phyloP scores from a whole-genome alignment of 257 asterid genomes.

The Solanum corneliomulleri region DNA sequence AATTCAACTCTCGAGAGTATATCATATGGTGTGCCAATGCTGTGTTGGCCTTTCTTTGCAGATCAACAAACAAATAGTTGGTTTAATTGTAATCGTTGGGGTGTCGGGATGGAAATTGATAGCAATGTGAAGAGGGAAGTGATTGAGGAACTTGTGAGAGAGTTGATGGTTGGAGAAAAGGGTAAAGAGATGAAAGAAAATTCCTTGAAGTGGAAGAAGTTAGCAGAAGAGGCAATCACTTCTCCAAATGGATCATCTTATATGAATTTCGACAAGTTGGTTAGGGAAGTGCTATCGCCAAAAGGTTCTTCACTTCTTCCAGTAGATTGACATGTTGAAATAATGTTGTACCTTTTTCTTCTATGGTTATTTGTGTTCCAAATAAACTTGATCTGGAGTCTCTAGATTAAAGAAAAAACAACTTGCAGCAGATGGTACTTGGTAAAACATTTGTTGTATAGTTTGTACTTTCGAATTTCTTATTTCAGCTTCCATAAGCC shows the following conservation, averaged over 20 bases:
- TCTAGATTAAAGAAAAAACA: background rate
- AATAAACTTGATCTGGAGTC: background rate
- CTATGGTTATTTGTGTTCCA: background rate
- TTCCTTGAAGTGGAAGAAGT: slow-evolving; percentile 6
- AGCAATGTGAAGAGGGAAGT: slow-evolving; percentile 8
- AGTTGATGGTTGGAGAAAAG: slow-evolving; percentile 9
- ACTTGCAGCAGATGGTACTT: background rate
- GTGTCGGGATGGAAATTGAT: slow-evolving; percentile 11
- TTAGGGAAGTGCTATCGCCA: background rate
- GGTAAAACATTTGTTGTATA: background rate
- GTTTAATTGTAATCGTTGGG: slow-evolving; percentile 9
- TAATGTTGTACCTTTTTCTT: background rate
- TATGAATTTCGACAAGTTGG: slow-evolving; percentile 8
- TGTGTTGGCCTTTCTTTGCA: slow-evolving; percentile 17
- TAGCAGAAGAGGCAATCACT: background rate
- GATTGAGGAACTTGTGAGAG: slow-evolving; percentile 9
- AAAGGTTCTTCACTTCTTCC: background rate
- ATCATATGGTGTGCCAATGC: slow-evolving; percentile 11
- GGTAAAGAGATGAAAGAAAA: slow-evolving; percentile 9
- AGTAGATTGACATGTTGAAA: background rate
- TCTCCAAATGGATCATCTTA: slow-evolving; percentile 1
- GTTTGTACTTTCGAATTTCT: background rate
- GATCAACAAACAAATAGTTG: slow-evolving; percentile 15
- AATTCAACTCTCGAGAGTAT: slow-evolving; percentile 10
- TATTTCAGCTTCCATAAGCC: background rate